Evolutionary conservation across 2,329 filamentous ascomycete genomes (phyloP).

Genomic region (Talaromyces sp.): DNA sequence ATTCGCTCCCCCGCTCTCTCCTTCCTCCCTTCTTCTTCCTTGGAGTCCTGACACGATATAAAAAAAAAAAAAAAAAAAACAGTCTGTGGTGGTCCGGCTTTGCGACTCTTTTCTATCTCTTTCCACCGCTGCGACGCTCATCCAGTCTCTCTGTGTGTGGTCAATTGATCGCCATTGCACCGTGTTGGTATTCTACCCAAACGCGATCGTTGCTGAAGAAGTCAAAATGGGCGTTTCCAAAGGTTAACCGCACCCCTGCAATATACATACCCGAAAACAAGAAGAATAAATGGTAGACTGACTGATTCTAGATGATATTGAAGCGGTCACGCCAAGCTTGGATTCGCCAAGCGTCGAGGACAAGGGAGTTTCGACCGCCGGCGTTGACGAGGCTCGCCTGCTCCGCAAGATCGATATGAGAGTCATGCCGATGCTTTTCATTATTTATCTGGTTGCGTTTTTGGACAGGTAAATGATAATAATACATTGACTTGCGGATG

Average conservation of each 20-base stretch:
- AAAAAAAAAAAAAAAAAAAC: too few relatives aligned
- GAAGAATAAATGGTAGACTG: neutral
- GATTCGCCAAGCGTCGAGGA: slow-evolving; percentile 13
- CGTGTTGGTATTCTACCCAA: neutral
- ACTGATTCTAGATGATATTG: slow-evolving; percentile 5
- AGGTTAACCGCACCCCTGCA: neutral
- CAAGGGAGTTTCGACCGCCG: neutral
- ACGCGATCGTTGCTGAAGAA: neutral
- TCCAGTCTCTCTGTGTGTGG: neutral
- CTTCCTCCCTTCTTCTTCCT: neutral
- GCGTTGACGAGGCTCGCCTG: slow-evolving; percentile 21
- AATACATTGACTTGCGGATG: too few relatives aligned
- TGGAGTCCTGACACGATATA: neutral
- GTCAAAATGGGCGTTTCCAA: neutral
- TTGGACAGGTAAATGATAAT: slow-evolving; percentile 25
- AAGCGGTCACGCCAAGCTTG: slow-evolving; percentile 8
- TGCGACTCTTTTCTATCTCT: neutral
- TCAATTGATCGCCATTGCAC: neutral
- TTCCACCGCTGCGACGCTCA: neutral
- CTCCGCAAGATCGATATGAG: slow-evolving; percentile 23
- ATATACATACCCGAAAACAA: neutral
- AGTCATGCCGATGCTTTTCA: slow-evolving; percentile 23
- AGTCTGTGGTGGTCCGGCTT: neutral
- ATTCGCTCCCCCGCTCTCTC: neutral
- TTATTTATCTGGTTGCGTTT: slow-evolving; percentile 22